phyloP scores from a whole-genome alignment of 257 asterid species.

The Primulina eburnea region DNA sequence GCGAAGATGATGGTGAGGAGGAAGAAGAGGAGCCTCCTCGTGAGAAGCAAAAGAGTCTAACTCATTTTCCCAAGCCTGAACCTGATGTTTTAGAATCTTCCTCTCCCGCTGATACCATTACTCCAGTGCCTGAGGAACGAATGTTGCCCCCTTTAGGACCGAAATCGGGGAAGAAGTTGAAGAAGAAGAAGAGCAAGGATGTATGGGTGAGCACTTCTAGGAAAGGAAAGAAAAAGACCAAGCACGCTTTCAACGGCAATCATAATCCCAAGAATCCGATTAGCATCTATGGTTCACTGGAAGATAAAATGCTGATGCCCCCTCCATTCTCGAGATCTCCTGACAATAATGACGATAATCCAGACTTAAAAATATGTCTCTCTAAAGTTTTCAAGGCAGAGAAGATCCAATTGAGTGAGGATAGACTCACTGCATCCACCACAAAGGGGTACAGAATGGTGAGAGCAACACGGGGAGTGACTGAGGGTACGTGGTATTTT shows the following conservation, averaged over 20 bases:
- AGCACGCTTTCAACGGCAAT: slow-evolving; percentile 43
- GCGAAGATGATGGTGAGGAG: slow-evolving; percentile 31
- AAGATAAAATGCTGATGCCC: slow-evolving; percentile 57
- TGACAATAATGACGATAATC: slow-evolving; percentile 68
- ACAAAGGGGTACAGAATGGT: slow-evolving; percentile 95
- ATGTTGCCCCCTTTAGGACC: slow-evolving; percentile 27
- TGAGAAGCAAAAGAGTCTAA: slow-evolving; percentile 52
- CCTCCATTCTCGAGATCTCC: slow-evolving; percentile 77
- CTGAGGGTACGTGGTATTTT: slow-evolving; percentile 90
- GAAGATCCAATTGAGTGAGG: slow-evolving; percentile 84
- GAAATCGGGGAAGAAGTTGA: slow-evolving; percentile 31
- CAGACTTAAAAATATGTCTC: slow-evolving; percentile 60
- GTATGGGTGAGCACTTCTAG: slow-evolving; percentile 76
- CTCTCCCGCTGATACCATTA: slow-evolving; percentile 20
- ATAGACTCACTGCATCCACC: slow-evolving; percentile 85
- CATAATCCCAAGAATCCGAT: slow-evolving; percentile 36
- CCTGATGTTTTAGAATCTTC: slow-evolving; percentile 34
- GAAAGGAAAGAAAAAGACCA: slow-evolving; percentile 63
- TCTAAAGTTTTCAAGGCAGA: slow-evolving; percentile 91
- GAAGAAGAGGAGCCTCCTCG: slow-evolving; percentile 50
- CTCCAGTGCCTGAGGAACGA: slow-evolving; percentile 24
- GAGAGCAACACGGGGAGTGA: slow-evolving; percentile 88
- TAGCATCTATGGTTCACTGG: slow-evolving; percentile 31
- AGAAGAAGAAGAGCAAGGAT: slow-evolving; percentile 72
- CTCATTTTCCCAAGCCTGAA: slow-evolving; percentile 22